A percentile compares a stretch with the other conserved stretches of the same genome.
Evolutionary conservation across 2,329 filamentous ascomycete genomes (phyloP).

Genomic region (Lachnellula suecica): DNA sequence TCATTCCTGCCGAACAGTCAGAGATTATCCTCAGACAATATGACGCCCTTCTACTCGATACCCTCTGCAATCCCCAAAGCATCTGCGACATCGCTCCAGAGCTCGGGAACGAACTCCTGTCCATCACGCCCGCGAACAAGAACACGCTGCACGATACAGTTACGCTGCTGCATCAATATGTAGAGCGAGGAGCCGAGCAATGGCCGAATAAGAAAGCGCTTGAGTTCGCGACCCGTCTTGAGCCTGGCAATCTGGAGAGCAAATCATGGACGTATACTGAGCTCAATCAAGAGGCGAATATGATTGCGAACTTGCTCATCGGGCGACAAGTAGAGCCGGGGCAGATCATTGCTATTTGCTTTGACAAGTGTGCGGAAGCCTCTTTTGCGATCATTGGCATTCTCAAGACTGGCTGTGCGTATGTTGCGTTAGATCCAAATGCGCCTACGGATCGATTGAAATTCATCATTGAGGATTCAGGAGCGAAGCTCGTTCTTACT

Average conservation of each 20-base stretch:
- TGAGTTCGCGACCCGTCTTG: slow-evolving; percentile 67
- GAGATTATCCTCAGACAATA: slow-evolving; percentile 68
- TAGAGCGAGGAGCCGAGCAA: slow-evolving; percentile 60
- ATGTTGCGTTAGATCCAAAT: slow-evolving; percentile 39
- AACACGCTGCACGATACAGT: slow-evolving; percentile 54
- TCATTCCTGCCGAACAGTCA: slow-evolving; percentile 70
- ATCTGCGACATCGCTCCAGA: slow-evolving; percentile 24
- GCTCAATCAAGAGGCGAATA: slow-evolving; percentile 69
- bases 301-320: slow-evolving; percentile 65
- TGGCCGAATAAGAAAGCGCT: slow-evolving; percentile 66
- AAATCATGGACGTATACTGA: slow-evolving; percentile 72
- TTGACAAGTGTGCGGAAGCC: slow-evolving; percentile 38
- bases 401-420: slow-evolving; percentile 36
- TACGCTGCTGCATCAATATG: slow-evolving; percentile 71
- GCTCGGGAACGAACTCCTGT: slow-evolving; percentile 49
- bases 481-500: slow-evolving; percentile 61
- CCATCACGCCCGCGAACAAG: slow-evolving; percentile 63
- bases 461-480: slow-evolving; percentile 57
- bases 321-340: slow-evolving; percentile 50
- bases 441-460: slow-evolving; percentile 34
- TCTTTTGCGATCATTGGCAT: slow-evolving; percentile 37
- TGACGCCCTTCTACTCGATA: slow-evolving; percentile 61
- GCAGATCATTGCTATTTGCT: slow-evolving; percentile 39
- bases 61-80: slow-evolving; percentile 50
- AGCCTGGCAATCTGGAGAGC: slow-evolving; percentile 43